Percentiles rank a stretch among this genome's conserved stretches.
These are phyloP conservation scores for Heliamphora ciliata DNA, from an alignment of 179 eudicot genomes.

Conservation along the genomic window DNA sequence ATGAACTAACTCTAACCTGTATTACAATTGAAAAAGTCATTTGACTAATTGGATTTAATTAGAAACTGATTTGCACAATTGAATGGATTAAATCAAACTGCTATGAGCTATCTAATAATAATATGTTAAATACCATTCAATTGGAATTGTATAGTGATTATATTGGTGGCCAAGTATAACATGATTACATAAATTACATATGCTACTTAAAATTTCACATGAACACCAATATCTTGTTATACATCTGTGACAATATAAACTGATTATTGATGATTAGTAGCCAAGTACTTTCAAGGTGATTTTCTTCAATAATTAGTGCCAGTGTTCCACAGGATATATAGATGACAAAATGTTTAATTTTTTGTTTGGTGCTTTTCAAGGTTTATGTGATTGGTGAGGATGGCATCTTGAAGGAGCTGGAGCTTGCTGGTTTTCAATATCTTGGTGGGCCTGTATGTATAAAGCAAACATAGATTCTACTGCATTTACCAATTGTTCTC, in stretches of 20 bases:
- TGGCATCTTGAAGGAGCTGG: constrained; percentile 93
- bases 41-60: too few relatives aligned
- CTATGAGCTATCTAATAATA: too few relatives aligned
- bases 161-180: too few relatives aligned
- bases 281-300: background rate
- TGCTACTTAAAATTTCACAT: too few relatives aligned
- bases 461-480: background rate
- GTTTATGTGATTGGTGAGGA: constrained; percentile 96
- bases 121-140: too few relatives aligned
- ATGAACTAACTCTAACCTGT: too few relatives aligned
- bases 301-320: background rate
- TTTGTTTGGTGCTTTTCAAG: constrained; percentile 26
- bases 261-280: background rate
- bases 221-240: too few relatives aligned
- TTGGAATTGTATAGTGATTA: too few relatives aligned
- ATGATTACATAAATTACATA: too few relatives aligned
- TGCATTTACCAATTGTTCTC: background rate
- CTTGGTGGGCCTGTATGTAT: constrained; percentile 84
- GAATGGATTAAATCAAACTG: too few relatives aligned
- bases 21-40: too few relatives aligned
- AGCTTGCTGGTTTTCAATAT: constrained; percentile 80
- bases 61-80: too few relatives aligned
- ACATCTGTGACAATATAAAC: background rate
- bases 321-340: background rate
- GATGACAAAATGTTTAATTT: background rate